A percentile compares a stretch with the other conserved stretches of the same genome.
Conservation (phyloP, 2,329 filamentous ascomycete species). For the Penicillium sp. region DNA sequence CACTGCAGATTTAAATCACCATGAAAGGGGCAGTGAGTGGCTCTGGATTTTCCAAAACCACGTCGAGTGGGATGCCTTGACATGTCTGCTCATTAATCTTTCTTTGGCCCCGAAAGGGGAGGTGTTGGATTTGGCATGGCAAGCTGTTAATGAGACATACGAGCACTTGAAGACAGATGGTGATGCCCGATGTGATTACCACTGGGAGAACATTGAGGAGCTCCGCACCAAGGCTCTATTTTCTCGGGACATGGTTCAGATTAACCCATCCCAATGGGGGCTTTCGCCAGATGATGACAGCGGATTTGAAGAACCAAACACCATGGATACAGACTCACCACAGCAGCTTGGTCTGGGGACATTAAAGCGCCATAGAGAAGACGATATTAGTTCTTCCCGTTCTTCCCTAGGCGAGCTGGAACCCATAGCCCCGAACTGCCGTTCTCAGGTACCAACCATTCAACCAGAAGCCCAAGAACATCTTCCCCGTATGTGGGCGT, state of each 20-base stretch:
- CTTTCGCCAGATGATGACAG: background rate
- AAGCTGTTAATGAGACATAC: conserved; percentile 12
- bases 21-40: conserved; percentile 19
- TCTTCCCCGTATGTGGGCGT: background rate
- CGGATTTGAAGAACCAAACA: background rate
- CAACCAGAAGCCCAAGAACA: background rate
- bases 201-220: background rate
- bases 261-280: background rate
- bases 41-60: conserved; percentile 25
- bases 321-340: background rate
- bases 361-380: background rate
- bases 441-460: background rate
- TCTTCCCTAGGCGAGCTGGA: background rate
- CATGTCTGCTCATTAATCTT: conserved; percentile 13
- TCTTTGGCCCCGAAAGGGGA: conserved; percentile 5
- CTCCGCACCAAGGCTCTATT: background rate
- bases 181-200: background rate
- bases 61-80: conserved; percentile 23
- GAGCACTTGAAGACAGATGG: conserved; percentile 13
- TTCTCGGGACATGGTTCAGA: background rate
- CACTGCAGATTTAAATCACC: conserved; percentile 11
- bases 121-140: conserved; percentile 5
- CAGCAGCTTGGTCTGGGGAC: background rate
- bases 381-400: background rate
- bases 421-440: background rate